phyloP scores from a whole-genome alignment of 2,329 filamentous ascomycete genomes.

The Simplicillium sp. region DNA sequence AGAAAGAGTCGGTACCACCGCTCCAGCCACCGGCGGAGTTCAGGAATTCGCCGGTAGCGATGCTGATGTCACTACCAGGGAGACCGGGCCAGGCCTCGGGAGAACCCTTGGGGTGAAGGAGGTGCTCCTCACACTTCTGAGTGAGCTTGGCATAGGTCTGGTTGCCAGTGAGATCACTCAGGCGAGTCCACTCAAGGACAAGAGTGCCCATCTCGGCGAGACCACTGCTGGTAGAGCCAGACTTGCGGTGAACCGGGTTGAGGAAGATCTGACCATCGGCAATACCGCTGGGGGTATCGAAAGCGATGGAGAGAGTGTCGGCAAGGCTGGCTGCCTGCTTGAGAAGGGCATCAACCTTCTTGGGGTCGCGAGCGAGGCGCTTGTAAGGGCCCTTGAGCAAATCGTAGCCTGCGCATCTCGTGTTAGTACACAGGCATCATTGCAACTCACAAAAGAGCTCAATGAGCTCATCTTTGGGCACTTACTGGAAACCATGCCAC shows the following conservation, averaged over 20 bases:
- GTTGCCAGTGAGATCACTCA: constrained; percentile 64
- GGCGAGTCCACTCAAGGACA: constrained; percentile 71
- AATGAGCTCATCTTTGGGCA: background rate
- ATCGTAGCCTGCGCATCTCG: constrained; percentile 43
- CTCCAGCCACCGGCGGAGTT: constrained; percentile 63
- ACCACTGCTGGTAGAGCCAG: constrained; percentile 50
- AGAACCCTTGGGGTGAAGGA: constrained; percentile 47
- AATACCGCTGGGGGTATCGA: constrained; percentile 62
- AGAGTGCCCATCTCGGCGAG: constrained; percentile 67
- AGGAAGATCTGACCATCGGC: constrained; percentile 60
- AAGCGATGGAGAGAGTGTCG: constrained; percentile 63
- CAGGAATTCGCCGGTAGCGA: constrained; percentile 54
- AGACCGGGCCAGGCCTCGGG: constrained; percentile 65
- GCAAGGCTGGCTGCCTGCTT: constrained; percentile 57
- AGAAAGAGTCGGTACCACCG: constrained; percentile 63
- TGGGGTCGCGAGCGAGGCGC: constrained; percentile 29
- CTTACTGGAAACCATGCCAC: constrained; percentile 64
- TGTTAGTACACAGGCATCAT: background rate
- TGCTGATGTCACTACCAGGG: constrained; percentile 56
- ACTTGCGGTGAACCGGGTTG: constrained; percentile 32
- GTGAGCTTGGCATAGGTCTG: constrained; percentile 52
- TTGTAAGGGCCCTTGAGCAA: constrained; percentile 58
- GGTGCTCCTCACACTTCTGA: constrained; percentile 56
- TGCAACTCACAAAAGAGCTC: no score
- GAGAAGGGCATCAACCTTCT: constrained; percentile 48